These are phyloP conservation scores for Suhomyces terraborum DNA, from an alignment of 1,139 yeast genomes.

Conservation along the genomic window DNA sequence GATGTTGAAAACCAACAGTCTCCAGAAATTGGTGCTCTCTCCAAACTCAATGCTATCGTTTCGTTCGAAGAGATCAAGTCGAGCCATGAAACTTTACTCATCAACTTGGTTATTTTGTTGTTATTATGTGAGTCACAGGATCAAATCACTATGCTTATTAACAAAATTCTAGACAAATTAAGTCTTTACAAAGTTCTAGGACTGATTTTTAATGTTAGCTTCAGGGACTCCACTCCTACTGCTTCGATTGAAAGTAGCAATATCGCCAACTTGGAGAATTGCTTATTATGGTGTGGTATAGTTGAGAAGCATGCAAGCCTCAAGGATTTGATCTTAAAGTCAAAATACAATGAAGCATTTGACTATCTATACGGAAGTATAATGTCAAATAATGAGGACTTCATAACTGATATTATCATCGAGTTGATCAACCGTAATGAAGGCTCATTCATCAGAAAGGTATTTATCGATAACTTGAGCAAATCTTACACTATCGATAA, in stretches of 20 bases:
- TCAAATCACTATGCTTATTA: conserved; percentile 29
- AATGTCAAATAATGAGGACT: conserved; percentile 19
- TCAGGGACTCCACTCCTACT: conserved; percentile 14
- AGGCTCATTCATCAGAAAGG: conserved; percentile 25
- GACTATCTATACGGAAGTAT: conserved; percentile 28
- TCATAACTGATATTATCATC: conserved; percentile 33
- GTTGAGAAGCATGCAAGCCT: conserved; percentile 26
- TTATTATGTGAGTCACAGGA: conserved; percentile 38
- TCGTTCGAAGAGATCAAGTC: conserved; percentile 31
- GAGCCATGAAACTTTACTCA: conserved; percentile 29
- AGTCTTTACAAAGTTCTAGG: conserved; percentile 27
- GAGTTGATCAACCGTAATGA: conserved; percentile 36
- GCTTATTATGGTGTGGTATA: conserved; percentile 33
- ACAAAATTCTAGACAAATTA: conserved; percentile 29
- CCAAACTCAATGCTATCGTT: conserved; percentile 26
- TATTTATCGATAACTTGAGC: conserved; percentile 27
- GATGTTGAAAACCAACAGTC: conserved; percentile 8
- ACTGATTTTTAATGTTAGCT: conserved; percentile 32
- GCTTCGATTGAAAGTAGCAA: conserved; percentile 14
- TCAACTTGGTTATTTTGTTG: conserved; percentile 34
- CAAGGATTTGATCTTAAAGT: conserved; percentile 23
- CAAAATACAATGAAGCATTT: conserved; percentile 29
- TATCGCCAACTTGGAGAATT: conserved; percentile 24
- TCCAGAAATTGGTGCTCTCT: conserved; percentile 20
- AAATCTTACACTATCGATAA: conserved; percentile 23